Evolutionary conservation across 1,284 basidiomycete genomes (phyloP), one percentile per base, ranked within the genome.

Genomic region (Naganishia sp.): DNA sequence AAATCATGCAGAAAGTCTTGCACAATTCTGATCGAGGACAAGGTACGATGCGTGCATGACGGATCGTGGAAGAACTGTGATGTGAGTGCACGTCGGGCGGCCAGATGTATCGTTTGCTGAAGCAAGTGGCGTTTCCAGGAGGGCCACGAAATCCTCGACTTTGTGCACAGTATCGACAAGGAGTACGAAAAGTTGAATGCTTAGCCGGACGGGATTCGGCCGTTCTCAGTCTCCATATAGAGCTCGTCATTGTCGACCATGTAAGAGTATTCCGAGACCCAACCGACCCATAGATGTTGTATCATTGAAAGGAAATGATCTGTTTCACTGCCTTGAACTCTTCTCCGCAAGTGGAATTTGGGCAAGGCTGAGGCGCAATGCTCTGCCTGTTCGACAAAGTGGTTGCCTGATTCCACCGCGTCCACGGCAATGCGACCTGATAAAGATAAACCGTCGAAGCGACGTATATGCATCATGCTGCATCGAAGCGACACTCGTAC

Each of bases 1-100:
- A n/a, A 51, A 4, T 11, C 23, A 10, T 35, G 7, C 72, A 90
- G 87, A 68, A 92, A 87, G 79, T 92, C 90, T 74, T 94, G 92
- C 80, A 92, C 90, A 1, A 83, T 94, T 49, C 76, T 90, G 56
- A 90, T 94, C 73, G 88, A 85, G 71, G 83, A 82, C 11, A 82
- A 81, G 70, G 79, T 85, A 61, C 85, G 89, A 21, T 94, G 92
- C 74, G 81, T 92, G 42, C 89, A 79, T 42, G 79, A 88, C 73
- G 90, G 90, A 69, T 85, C 82, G 58, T 94, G 91, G 91, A 87
- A 88, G 73, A 82, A 87, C 43, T 94, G 91, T 77, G 88, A 92
- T 81, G 91, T 91, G 75, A 78, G 88, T 79, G 2, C n/a, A 46
- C 42, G 39, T 39, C 2, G 35, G 13, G 35, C 35, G 13, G 35